phyloP scores from a whole-genome alignment of 306 rosid genomes.

The Acacia acuminata region DNA sequence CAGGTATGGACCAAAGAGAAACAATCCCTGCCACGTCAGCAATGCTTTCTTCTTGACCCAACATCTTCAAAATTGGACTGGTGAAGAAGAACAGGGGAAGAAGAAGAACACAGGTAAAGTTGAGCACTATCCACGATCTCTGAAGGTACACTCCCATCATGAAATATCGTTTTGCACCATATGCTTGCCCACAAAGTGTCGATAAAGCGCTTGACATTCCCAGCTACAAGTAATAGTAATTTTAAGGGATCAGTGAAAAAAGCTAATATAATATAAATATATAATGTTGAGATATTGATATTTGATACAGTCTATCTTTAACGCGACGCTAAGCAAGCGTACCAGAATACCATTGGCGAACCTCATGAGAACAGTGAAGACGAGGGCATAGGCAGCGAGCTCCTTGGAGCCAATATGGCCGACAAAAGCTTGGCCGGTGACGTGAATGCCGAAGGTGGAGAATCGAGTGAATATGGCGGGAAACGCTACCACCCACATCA shows the following conservation, averaged over 20 bases:
- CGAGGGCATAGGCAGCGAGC: not conserved
- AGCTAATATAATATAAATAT: not conserved
- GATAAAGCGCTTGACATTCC: conserved; percentile 60
- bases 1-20: conserved; percentile 47
- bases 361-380: conserved; percentile 38
- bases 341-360: conserved; percentile 60
- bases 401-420: conserved; percentile 48
- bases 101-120: not conserved
- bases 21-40: conserved; percentile 20
- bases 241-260: not conserved
- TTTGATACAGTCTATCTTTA: too few species aligned
- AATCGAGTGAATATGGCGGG: conserved; percentile 26
- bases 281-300: too few species aligned
- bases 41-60: conserved; percentile 42
- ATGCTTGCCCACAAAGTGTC: conserved; percentile 34
- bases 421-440: conserved; percentile 52
- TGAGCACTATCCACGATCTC: conserved; percentile 52
- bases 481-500: not conserved
- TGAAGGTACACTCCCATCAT: conserved; percentile 69
- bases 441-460: conserved; percentile 47
- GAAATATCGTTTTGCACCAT: conserved; percentile 49
- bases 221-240: not conserved
- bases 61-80: conserved; percentile 32
- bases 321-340: not conserved
- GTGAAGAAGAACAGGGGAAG: conserved; percentile 37